Percentiles rank a stretch among this genome's conserved stretches.
Evolutionary conservation across 306 rosid genomes (phyloP).

Genomic region (Sicyos edulis): DNA sequence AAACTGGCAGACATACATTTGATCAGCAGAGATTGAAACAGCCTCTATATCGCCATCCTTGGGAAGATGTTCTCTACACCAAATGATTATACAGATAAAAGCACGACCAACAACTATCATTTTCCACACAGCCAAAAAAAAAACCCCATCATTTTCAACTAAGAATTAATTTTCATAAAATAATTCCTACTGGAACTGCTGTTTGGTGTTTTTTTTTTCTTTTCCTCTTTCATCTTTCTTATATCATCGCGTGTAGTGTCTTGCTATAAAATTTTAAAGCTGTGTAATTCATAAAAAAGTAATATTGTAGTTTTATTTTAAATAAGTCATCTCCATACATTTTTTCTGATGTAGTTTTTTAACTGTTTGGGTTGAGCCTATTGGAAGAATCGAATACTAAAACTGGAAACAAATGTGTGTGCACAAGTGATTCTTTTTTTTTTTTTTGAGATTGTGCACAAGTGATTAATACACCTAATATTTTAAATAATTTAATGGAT

Average conservation of each 20-base stretch:
- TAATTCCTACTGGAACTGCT: background rate
- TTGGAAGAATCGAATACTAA: background rate
- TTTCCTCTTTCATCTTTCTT: background rate
- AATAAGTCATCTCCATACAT: background rate
- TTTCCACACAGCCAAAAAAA: no score
- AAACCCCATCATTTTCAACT: background rate
- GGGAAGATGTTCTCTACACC: slow-evolving; percentile 98
- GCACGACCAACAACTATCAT: no score
- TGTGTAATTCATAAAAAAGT: background rate
- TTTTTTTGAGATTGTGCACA: no score
- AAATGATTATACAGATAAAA: slow-evolving; percentile 59
- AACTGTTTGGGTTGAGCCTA: background rate
- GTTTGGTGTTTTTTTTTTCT: background rate
- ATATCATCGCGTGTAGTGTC: background rate
- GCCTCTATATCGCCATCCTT: slow-evolving; percentile 95
- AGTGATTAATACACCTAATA: background rate
- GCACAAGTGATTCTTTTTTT: no score
- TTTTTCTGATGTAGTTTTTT: background rate
- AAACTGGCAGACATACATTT: slow-evolving; percentile 73
- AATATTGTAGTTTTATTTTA: background rate
- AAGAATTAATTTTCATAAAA: background rate
- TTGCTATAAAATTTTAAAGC: background rate
- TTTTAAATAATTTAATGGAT: no score
- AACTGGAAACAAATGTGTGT: background rate
- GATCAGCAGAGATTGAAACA: slow-evolving; percentile 98